Conservation (phyloP, 78 protist genomes). For the Dictyostelium firmibasis region DNA sequence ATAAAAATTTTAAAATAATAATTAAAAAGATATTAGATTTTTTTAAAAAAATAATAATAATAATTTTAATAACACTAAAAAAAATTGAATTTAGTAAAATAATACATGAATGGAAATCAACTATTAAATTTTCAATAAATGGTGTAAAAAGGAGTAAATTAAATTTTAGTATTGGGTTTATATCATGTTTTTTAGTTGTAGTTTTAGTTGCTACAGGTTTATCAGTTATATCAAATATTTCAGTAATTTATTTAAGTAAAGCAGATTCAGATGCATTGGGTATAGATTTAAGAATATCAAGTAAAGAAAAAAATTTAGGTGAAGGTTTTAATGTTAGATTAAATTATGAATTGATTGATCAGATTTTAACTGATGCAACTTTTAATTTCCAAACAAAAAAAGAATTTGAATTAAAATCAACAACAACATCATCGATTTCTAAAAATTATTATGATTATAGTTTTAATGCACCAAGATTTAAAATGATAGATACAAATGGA, state of each 20-base stretch:
- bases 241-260: neutral
- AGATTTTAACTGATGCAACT: neutral
- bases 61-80: neutral
- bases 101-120: neutral
- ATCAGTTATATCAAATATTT: neutral
- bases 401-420: too few relatives aligned
- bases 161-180: constrained; percentile 51
- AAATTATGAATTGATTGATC: neutral
- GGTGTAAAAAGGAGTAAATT: constrained; percentile 17
- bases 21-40: too few relatives aligned
- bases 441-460: too few relatives aligned
- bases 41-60: neutral
- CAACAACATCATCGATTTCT: too few relatives aligned
- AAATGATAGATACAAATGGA: neutral
- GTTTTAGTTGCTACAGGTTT: constrained; percentile 10
- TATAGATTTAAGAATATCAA: neutral
- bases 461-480: neutral
- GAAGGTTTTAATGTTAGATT: neutral
- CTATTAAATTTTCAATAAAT: neutral
- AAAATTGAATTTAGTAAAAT: neutral
- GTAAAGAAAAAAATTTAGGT: neutral
- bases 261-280: neutral
- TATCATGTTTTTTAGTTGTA: constrained; percentile 81
- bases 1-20: too few relatives aligned
- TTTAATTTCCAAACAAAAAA: neutral